Conservation (phyloP, 371 early-diverging fungal genomes). For the Apophysomyces sp. region DNA sequence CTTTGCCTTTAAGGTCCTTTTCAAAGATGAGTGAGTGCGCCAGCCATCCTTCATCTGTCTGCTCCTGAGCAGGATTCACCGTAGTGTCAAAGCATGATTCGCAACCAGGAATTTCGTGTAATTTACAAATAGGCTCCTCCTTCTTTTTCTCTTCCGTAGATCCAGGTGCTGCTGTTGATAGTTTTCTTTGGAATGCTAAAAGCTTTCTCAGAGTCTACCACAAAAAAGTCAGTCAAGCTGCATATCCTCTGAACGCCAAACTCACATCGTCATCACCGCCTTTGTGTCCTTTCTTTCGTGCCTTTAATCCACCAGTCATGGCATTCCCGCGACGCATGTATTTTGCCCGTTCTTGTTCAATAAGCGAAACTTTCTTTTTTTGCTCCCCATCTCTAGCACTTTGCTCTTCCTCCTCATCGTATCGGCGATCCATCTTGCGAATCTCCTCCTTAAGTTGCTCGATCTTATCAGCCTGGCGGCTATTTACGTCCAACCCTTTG, state of each 20-base stretch:
- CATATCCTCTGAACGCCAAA: not conserved
- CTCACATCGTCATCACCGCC: conserved; percentile 39
- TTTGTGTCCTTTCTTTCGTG: conserved; percentile 19
- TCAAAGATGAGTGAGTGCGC: conserved; percentile 68
- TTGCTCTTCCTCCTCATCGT: conserved; percentile 15
- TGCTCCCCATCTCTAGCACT: conserved; percentile 16
- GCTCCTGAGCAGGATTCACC: conserved; percentile 16
- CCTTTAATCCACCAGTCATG: conserved; percentile 25
- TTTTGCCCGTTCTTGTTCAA: conserved; percentile 56
- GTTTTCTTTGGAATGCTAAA: conserved; percentile 43
- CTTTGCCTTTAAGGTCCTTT: conserved; percentile 67
- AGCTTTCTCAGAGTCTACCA: conserved; percentile 40
- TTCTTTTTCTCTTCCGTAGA: conserved; percentile 10
- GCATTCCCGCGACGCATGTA: conserved; percentile 44
- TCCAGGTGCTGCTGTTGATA: conserved; percentile 22
- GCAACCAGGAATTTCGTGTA: conserved; percentile 67
- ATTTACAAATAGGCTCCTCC: conserved; percentile 44
- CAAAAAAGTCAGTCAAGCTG: not conserved
- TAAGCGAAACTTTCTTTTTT: conserved; percentile 48
- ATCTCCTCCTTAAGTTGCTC: conserved; percentile 59
- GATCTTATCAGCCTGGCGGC: conserved; percentile 20
- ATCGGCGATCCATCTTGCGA: conserved; percentile 41
- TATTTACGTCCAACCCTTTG: not conserved
- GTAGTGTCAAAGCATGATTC: conserved; percentile 56
- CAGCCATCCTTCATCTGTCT: conserved; percentile 66